Evolutionary conservation across 2,329 filamentous ascomycete genomes (phyloP), one percentile per base, ranked within the genome.

Genomic region (Exserohilum rostratum): DNA sequence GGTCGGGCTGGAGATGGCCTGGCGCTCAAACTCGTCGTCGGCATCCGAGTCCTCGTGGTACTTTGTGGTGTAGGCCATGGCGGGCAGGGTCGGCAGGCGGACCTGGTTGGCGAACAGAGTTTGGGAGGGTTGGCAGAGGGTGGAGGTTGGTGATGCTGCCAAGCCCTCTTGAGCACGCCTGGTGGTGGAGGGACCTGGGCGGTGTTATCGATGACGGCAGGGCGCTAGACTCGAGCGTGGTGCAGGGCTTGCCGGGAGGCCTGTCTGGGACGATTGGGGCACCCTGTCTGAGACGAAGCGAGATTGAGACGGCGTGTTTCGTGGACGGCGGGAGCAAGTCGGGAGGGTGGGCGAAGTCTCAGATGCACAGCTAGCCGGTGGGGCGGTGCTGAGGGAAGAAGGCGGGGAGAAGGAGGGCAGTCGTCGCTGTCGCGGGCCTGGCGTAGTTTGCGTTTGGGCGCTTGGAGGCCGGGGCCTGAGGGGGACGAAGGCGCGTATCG

Each of bases 21-120:
- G 87, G 71, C 88, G 83, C 82, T 93, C 89, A 74, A 91, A 91
- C 79, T 93, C 90, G 77, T 93, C 90, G 77, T 91, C 90, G 67
- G 88, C 89, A 58, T 72, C 69, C 63, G 87, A 91, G 65, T 87
- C 85, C 77, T 91, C 90, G 74, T 90, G 86, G 76, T 91, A 92
- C 57, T 87, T 70, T 33, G 75, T 67, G 51, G 71, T 74, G 69
- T 77, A 79, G 53, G 75, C 74, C 70, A 75, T 75, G 60, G 50
- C 53, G 47, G 40, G 50, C 18, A 30, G 44, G 29, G 30, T 22
- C 29, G 53, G 10, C 22, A 35, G 34, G 15, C 2, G 39, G 15
- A 18, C n/a, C 22, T 25, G 4, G 4, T 25, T 27, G 38, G 9
- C 38, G 25, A 15, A 10, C 37, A 48, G 54, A 39, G 50, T 5